Base-by-base conservation (phyloP, 805 yeast genomes). In the Wickerhamiella azymoides region DNA sequence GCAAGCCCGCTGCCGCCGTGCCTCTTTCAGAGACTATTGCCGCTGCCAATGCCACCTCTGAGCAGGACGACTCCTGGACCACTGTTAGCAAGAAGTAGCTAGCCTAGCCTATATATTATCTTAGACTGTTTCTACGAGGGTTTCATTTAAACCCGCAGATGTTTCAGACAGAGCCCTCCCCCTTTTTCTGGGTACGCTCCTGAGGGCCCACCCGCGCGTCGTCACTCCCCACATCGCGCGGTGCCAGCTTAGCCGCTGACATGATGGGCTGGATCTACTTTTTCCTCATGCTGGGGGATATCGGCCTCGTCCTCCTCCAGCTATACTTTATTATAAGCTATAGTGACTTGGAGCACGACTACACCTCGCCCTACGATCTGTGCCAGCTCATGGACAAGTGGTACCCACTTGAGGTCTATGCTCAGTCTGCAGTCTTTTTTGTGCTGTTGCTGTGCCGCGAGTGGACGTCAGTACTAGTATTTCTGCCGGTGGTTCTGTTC, bases 361-460 rank as follows among this genome's bases (percentile, higher is more conserved):
- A 89, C 71, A 88, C 89, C 68, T 92, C 89, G 65, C 97, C 97
- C 47, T 85, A 89, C 62, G 97, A 89, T 67, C 73, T 92, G 57
- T 92, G 98, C 69, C 84, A 84, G 68, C 80, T 84, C 59, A 76
- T 92, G 62, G 92, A 92, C 72, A 79, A 55, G 33, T 59, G 57
- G 46, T 49, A 59, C 47, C 52, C 81, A 56, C 79, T 84, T 67
- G 97, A 92, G 66, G 95, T 94, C 24, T 79, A 72, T 3, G 66
- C 84, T 48, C 96, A 89, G 58, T 62, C 57, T 7, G 68, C 79
- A 48, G 62, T 86, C 52, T 72, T 94, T 6, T 49, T 72, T 3
- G 65, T 84, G 53, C 80, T 89, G 62, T 69, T 92, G 55, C 61
- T 89, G 52, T 83, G 83, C 52, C 96, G 97, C 18, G 84, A 83